Evolutionary conservation across 805 yeast species (phyloP).

Genomic region (Nakazawaea populi): DNA sequence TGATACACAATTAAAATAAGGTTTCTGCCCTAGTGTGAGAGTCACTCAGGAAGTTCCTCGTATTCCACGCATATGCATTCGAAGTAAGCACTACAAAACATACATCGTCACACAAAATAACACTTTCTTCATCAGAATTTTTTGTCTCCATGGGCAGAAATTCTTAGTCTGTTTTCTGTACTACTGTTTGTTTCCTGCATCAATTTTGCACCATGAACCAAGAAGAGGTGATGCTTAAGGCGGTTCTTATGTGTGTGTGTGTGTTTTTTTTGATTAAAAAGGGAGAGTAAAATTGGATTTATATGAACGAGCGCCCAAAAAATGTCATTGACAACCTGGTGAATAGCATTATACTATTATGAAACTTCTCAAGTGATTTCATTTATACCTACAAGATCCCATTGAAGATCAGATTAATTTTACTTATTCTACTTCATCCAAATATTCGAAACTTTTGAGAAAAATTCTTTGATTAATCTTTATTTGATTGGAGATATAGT

Average conservation of each 20-base stretch:
- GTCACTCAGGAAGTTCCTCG: no score
- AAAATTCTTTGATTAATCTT: background rate
- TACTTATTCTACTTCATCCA: background rate
- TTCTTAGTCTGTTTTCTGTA: no score
- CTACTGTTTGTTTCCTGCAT: background rate
- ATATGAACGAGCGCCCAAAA: background rate
- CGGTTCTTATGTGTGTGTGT: background rate
- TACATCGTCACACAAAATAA: no score
- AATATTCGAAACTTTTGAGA: background rate
- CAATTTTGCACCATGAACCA: background rate
- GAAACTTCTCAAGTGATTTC: background rate
- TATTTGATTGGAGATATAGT: background rate
- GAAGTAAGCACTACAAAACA: no score
- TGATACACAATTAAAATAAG: no score
- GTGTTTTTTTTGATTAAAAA: no score
- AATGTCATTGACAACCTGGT: background rate
- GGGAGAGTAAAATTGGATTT: background rate
- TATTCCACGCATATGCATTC: no score
- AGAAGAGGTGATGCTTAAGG: background rate
- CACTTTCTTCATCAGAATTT: no score
- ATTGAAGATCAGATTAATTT: background rate
- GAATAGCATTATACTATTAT: background rate
- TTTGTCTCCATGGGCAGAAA: no score
- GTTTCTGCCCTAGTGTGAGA: no score
- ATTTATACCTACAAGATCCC: background rate